Evolutionary conservation across 2,329 filamentous ascomycete species (phyloP).

Genomic region (Exophiala xenobiotica): DNA sequence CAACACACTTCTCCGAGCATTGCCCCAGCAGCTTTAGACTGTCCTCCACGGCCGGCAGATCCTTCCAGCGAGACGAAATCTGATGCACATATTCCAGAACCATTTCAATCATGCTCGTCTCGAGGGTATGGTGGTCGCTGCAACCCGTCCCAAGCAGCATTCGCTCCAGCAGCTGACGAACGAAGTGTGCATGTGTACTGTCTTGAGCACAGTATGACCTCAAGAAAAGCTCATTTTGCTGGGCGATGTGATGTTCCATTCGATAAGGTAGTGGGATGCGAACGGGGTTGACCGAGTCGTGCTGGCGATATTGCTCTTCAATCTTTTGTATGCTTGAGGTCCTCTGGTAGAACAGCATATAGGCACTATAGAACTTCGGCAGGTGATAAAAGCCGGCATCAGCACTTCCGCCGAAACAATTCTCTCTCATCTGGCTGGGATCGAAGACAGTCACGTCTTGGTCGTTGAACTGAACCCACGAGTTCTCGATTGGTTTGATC

Average conservation of each 20-base stretch:
- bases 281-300: slow-evolving; percentile 50
- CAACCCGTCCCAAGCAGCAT: slow-evolving; percentile 53
- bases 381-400: slow-evolving; percentile 47
- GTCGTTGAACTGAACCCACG: slow-evolving; percentile 95
- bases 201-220: slow-evolving; percentile 80
- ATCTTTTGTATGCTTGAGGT: slow-evolving; percentile 62
- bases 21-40: slow-evolving; percentile 62
- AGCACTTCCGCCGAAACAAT: slow-evolving; percentile 76
- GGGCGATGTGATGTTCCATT: slow-evolving; percentile 58
- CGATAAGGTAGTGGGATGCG: slow-evolving; percentile 47
- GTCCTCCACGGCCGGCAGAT: slow-evolving; percentile 60
- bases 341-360: slow-evolving; percentile 97
- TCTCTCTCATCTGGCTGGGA: slow-evolving; percentile 66
- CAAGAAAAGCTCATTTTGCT: slow-evolving; percentile 71
- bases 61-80: slow-evolving; percentile 69
- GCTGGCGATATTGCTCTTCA: slow-evolving; percentile 48
- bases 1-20: slow-evolving; percentile 28
- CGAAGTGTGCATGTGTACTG: slow-evolving; percentile 65
- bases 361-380: slow-evolving; percentile 77
- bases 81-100: slow-evolving; percentile 68
- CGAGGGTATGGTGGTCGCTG: slow-evolving; percentile 48
- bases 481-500: slow-evolving; percentile 43
- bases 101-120: slow-evolving; percentile 44
- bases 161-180: slow-evolving; percentile 61
- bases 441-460: slow-evolving; percentile 77